phyloP scores from a whole-genome alignment of 1,284 basidiomycete genomes.

The Cryptococcus floricola region DNA sequence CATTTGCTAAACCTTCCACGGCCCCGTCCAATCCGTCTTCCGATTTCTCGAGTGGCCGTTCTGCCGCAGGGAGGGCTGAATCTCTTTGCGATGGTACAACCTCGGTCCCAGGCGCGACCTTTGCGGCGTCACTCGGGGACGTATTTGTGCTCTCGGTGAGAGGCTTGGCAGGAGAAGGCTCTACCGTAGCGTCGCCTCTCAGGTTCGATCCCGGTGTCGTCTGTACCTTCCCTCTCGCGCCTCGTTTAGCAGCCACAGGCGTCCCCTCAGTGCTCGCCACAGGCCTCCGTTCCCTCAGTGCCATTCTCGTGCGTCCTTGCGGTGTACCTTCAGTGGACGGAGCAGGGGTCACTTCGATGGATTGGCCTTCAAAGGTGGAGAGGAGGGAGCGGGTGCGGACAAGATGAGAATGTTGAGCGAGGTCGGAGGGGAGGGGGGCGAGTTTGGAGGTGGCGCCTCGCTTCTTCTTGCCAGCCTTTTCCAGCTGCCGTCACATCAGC shows the following conservation, averaged over 20 bases:
- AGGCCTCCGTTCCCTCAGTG: constrained; percentile 59
- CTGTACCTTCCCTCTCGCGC: constrained; percentile 2
- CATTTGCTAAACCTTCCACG: background rate
- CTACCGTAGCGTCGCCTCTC: background rate
- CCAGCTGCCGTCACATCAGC: constrained; percentile 54
- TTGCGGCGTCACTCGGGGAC: background rate
- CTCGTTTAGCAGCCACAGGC: constrained; percentile 2
- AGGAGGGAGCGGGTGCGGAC: constrained; percentile 54
- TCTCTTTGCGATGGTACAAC: background rate
- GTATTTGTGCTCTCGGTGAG: background rate
- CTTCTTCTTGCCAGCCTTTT: constrained; percentile 60
- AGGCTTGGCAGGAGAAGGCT: background rate
- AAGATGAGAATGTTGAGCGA: constrained; percentile 58
- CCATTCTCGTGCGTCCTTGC: constrained; percentile 51
- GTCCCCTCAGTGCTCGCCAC: constrained; percentile 8
- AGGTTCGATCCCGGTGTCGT: background rate
- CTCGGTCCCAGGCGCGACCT: background rate
- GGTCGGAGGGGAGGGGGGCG: constrained; percentile 53
- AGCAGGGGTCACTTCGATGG: constrained; percentile 1
- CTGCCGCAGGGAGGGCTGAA: background rate
- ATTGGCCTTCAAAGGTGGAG: constrained; percentile 48
- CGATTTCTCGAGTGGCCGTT: background rate
- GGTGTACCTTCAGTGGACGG: constrained; percentile 20
- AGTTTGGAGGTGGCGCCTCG: constrained; percentile 48
- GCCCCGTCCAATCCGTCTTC: background rate